These are phyloP conservation scores for Termitomyces sp. DNA, from an alignment of 768 basidiomycete species.

Conservation along the genomic window DNA sequence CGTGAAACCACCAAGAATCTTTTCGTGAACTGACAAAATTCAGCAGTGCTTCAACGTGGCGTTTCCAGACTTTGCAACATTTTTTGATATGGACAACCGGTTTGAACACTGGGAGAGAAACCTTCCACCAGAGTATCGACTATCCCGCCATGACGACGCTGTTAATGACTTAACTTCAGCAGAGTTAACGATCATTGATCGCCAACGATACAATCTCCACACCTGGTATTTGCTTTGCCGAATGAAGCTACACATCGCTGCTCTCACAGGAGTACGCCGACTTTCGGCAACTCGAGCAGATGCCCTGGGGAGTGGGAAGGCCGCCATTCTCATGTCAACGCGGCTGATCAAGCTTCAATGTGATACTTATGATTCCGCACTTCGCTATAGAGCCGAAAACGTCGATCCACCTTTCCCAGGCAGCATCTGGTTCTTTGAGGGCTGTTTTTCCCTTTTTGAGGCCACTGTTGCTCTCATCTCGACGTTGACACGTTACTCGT, in stretches of 20 bases:
- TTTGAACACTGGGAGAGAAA: constrained; percentile 40
- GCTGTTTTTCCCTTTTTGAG: constrained; percentile 43
- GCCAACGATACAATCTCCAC: constrained; percentile 39
- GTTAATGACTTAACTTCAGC: constrained; percentile 23
- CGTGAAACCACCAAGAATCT: constrained; percentile 1
- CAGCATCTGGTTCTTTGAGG: constrained; percentile 38
- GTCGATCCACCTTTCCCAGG: constrained; percentile 23
- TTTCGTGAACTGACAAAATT: not conserved
- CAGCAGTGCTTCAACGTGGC: constrained; percentile 32
- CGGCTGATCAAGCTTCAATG: constrained; percentile 42
- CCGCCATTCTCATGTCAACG: constrained; percentile 35
- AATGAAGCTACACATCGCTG: constrained; percentile 41
- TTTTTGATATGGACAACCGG: constrained; percentile 39
- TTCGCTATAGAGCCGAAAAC: constrained; percentile 17
- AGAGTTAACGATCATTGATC: constrained; percentile 29
- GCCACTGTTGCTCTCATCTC: constrained; percentile 43
- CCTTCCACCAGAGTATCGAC: constrained; percentile 37
- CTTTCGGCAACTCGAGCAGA: constrained; percentile 19
- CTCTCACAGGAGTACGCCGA: constrained; percentile 31
- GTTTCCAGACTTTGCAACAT: constrained; percentile 29
- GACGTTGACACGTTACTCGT: constrained; percentile 35
- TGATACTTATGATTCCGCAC: constrained; percentile 28
- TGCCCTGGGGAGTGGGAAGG: constrained; percentile 29
- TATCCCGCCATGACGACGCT: constrained; percentile 22
- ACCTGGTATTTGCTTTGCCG: constrained; percentile 45